A percentile compares a stretch with the other conserved stretches of the same genome.
phyloP scores from a whole-genome alignment of 345 rosid species.

The Populus pruinosa region DNA sequence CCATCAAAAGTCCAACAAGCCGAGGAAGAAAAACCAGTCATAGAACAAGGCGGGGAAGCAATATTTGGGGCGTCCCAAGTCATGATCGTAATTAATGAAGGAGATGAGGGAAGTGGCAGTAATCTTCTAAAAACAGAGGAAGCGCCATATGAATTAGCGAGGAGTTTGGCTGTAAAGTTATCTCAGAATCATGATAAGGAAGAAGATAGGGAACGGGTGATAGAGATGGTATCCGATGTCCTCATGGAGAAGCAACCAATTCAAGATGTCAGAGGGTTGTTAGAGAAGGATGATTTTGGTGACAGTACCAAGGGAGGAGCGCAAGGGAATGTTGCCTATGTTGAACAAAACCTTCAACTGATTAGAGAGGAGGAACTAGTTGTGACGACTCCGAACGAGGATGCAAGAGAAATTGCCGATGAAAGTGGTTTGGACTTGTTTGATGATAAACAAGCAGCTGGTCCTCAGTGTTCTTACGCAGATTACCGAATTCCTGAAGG shows the following conservation, averaged over 20 bases:
- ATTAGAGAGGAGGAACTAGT: not conserved
- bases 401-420: constrained; percentile 24
- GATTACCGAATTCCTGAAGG: constrained; percentile 13
- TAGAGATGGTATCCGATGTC: constrained; percentile 15
- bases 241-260: constrained; percentile 20
- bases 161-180: too few relatives aligned
- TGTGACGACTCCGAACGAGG: constrained; percentile 12
- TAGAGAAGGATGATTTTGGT: constrained; percentile 40
- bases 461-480: constrained; percentile 4
- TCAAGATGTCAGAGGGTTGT: constrained; percentile 41
- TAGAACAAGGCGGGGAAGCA: not conserved
- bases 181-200: not conserved
- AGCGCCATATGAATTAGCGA: constrained; percentile 12
- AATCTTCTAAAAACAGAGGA: not conserved
- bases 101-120: constrained; percentile 12
- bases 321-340: not conserved
- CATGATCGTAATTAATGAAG: constrained; percentile 7
- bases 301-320: not conserved
- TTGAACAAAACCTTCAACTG: not conserved
- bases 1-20: not conserved
- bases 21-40: constrained; percentile 4
- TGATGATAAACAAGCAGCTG: constrained; percentile 11
- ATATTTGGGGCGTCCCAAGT: not conserved
- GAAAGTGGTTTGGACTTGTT: constrained; percentile 14
- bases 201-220: not conserved